These are phyloP conservation scores for Aspergillus caelatus DNA, from an alignment of 2,329 filamentous ascomycete genomes.

Conservation along the genomic window DNA sequence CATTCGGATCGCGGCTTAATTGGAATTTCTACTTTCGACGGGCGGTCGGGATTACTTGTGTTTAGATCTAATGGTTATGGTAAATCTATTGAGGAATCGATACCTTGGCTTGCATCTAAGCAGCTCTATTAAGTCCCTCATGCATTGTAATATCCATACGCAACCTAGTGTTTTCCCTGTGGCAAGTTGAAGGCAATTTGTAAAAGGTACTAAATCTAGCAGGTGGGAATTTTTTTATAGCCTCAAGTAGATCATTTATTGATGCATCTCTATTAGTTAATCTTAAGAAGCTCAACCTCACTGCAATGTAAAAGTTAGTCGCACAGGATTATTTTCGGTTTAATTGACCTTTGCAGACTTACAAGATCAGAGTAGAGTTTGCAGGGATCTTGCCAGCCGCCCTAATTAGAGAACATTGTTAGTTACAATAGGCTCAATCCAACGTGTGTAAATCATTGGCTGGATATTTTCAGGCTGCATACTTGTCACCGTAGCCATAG, in stretches of 20 bases:
- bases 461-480: neutral
- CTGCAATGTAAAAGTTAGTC: neutral
- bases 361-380: neutral
- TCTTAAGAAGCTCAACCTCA: neutral
- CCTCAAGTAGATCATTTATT: accelerated
- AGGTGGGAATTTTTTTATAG: neutral
- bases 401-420: neutral
- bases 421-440: neutral
- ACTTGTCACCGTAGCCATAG: neutral
- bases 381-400: neutral
- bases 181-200: too few species aligned
- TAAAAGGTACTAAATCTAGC: too few species aligned
- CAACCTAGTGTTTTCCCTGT: neutral
- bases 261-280: neutral
- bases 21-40: too few species aligned
- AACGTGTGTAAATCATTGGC: neutral
- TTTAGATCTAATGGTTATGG: accelerated
- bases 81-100: neutral
- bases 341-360: neutral
- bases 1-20: neutral
- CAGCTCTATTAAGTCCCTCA: neutral
- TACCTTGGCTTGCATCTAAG: neutral
- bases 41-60: too few species aligned
- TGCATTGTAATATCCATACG: neutral
- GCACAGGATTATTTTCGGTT: neutral